Base-by-base conservation (phyloP, 108 stramenopile species). In the Cyclotella kingstonii region DNA sequence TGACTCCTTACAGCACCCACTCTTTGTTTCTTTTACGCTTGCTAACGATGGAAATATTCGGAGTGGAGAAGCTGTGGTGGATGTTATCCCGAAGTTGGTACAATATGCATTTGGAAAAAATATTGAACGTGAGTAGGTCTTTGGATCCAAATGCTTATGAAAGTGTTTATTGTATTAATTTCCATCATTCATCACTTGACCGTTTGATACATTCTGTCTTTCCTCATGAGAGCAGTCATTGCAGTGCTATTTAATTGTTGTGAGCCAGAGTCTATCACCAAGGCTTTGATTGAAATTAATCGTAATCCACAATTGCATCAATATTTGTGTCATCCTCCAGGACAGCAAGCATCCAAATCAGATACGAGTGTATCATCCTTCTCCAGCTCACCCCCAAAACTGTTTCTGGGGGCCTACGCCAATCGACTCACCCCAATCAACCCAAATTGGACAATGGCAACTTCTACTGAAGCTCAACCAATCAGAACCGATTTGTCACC, bases 211-310 rank as follows among this genome's bases (percentile, higher is more conserved):
- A 25, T 29, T 23, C 26, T 2, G 10, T 9, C 7, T 28, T 38
- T 11, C 8, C 25, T n/a, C 23, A 10, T 22, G 50, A 30, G 26
- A 46, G 45, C 42, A 49, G 54, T 35, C 12, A 57, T 77, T 33
- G 89, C 66, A 45, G 61, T 93, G 56, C 61, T 93, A 2, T 88
- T 93, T 57, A 93, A 93, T 53, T 93, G 92, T 58, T 63, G 71
- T 41, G 83, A 86, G 43, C 92, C 92, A 0, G 92, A 93, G 65
- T 79, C 85, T 4, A 84, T 93, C 8, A 83, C 78, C 0, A 76
- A 61, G 54, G 87, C 85, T 8, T 61, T 93, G 14, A 48, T 73
- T 34, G 42, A 55, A 15, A 77, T 92, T 43, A 36, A 38, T 8
- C n/a, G 41, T 2, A 48, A 77, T 50, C 4, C 60, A 11, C 35